Base-by-base conservation (phyloP, 192 early-diverging fungal genomes). In the Podochytrium sp. region DNA sequence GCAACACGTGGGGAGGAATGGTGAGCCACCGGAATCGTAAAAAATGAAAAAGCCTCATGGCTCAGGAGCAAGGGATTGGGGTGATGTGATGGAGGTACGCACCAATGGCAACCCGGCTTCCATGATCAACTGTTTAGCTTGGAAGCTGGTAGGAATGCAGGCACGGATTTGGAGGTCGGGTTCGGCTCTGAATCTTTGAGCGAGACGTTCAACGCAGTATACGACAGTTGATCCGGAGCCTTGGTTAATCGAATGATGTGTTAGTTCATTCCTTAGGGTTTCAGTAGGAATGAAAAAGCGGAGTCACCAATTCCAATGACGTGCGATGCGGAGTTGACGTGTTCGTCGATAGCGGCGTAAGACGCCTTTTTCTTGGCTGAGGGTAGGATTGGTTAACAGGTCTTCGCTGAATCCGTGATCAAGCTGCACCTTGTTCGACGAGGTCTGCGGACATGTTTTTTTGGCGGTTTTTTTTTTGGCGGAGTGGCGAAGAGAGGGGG, bases 101-200 rank as follows among this genome's bases (percentile, higher is more conserved):
- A 85, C 92, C 29, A 96, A 82, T 1, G 84, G 92, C 38, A 98
- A 78, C 0, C 94, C 95, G 53, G 90, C 90, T 34, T 94, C 91
- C 18, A 92, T 49, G 65, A 97, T 92, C 5, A 97, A 84, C 59
- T 93, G 85, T 62, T 88, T 90, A 30, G 93, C 91, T 85, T 98
- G 96, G 84, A 96, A 98, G 55, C 90, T 92, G 18, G 96, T 96
- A 2, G 96, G 95, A 34, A 98, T 83, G 79, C 92, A 98, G 2
- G 94, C 89, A 5, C 62, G 60, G 34, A 94, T 84, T 61, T 90
- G 78, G 18, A 89, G 85, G 47, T 73, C 58, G 35, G 81, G 78
- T 61, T 87, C 78, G 63, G 71, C 69, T 49, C 90, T 89, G 42
- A 84, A 75, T n/a, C 87, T 79, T 74, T 94, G 89, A 0, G 88